These are phyloP conservation scores for Schizonepeta tenuifolia DNA, from an alignment of 257 asterid species.

Conservation along the genomic window DNA sequence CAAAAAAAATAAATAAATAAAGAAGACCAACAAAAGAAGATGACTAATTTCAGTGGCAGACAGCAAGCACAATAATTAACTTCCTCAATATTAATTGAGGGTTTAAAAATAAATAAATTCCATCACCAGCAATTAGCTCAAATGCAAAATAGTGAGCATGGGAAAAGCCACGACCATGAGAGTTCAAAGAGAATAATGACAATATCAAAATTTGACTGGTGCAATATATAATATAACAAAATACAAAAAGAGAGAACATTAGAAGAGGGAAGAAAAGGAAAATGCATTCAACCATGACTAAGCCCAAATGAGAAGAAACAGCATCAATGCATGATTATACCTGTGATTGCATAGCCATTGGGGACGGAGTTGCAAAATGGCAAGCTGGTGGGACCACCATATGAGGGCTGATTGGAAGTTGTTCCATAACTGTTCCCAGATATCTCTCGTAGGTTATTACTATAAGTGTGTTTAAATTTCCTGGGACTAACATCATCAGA, in stretches of 20 bases:
- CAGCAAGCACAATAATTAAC: not conserved
- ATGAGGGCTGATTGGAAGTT: conserved; percentile 55
- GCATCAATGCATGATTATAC: conserved; percentile 42
- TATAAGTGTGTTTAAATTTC: conserved; percentile 57
- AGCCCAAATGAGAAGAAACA: conserved; percentile 32
- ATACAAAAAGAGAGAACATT: too few species aligned
- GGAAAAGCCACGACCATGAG: conserved; percentile 7
- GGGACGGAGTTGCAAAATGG: conserved; percentile 91
- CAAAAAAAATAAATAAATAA: not conserved
- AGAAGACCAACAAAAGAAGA: not conserved
- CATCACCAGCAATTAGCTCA: conserved; percentile 16
- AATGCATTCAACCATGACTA: conserved; percentile 21
- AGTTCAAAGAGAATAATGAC: conserved; percentile 13
- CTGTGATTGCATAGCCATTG: conserved; percentile 76
- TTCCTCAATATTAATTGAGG: too few species aligned
- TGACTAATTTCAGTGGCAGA: not conserved
- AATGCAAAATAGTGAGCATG: not conserved
- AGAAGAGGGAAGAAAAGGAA: not conserved
- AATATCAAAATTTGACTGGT: too few species aligned
- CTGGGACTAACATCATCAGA: conserved; percentile 79
- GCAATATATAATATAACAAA: too few species aligned
- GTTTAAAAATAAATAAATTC: conserved; percentile 4
- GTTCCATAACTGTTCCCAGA: conserved; percentile 67
- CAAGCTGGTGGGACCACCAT: conserved; percentile 57
- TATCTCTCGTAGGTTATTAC: conserved; percentile 64